phyloP scores from a whole-genome alignment of 1,284 basidiomycete genomes.

The Binderoboletus segoi region DNA sequence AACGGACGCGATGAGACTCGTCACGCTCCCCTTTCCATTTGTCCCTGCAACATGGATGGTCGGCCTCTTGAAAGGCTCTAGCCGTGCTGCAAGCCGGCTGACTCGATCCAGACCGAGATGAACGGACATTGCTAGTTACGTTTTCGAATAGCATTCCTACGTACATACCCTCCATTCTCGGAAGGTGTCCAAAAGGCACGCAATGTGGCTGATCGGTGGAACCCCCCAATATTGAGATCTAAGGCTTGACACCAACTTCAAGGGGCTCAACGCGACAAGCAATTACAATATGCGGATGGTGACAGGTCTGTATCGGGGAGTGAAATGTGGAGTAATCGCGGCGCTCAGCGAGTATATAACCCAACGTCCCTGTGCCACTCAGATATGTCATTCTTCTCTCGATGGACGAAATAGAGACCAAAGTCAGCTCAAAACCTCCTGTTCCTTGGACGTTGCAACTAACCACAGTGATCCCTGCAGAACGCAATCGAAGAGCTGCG shows the following conservation, averaged over 20 bases:
- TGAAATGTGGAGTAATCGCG: too few species aligned
- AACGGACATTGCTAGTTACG: constrained; percentile 57
- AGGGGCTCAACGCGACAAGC: too few species aligned
- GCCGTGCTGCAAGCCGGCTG: constrained; percentile 52
- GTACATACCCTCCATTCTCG: neutral
- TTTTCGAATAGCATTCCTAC: too few species aligned
- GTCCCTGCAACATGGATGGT: constrained; percentile 95
- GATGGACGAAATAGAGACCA: constrained; percentile 24
- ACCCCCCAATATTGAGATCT: too few species aligned
- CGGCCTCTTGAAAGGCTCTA: constrained; percentile 75
- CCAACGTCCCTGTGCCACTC: too few species aligned
- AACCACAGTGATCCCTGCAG: constrained; percentile 11
- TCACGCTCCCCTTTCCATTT: constrained; percentile 96
- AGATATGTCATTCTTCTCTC: neutral
- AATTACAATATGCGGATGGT: too few species aligned
- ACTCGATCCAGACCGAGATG: constrained; percentile 81
- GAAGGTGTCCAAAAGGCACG: too few species aligned
- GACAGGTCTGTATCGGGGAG: too few species aligned
- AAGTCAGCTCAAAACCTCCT: constrained; percentile 9
- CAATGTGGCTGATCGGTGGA: too few species aligned
- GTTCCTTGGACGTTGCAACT: neutral
- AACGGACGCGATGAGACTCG: constrained; percentile 81
- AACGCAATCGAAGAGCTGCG: constrained; percentile 22
- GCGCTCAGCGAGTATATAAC: too few species aligned
- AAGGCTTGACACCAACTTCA: too few species aligned